Conservation (phyloP, 129 eudicot genomes). For the Flaveria brownii region DNA sequence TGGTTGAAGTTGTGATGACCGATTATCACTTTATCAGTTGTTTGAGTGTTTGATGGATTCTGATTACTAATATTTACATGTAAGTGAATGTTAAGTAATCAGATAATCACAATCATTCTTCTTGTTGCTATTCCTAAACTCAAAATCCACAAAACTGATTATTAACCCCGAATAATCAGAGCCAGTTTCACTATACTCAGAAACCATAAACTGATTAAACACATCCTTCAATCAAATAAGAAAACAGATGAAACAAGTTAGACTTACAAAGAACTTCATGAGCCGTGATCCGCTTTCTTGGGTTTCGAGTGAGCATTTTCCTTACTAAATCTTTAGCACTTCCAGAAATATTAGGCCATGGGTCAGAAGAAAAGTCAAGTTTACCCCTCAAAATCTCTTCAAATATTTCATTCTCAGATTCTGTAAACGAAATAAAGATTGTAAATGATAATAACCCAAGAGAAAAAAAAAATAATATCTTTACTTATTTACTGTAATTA, state of each 20-base stretch:
- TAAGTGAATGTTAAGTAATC: too few species aligned
- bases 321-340: conserved; percentile 80
- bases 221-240: background rate
- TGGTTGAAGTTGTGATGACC: too few species aligned
- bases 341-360: conserved; percentile 86
- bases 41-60: background rate
- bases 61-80: too few species aligned
- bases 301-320: conserved; percentile 74
- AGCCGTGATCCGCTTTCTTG: conserved; percentile 69
- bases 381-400: conserved; percentile 73
- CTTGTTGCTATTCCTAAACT: background rate
- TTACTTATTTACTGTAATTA: background rate
- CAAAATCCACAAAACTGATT: background rate
- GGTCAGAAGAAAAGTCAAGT: conserved; percentile 73
- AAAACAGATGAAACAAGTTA: background rate
- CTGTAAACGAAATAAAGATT: conserved; percentile 37
- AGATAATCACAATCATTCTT: too few species aligned
- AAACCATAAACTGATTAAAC: background rate
- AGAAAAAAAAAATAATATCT: background rate
- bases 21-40: too few species aligned
- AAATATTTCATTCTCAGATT: conserved; percentile 76
- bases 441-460: background rate
- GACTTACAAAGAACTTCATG: conserved; percentile 82
- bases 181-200: background rate
- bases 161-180: background rate